Evolutionary conservation across 1,139 yeast species (phyloP).

Genomic region (Protomyces macrosporus): DNA sequence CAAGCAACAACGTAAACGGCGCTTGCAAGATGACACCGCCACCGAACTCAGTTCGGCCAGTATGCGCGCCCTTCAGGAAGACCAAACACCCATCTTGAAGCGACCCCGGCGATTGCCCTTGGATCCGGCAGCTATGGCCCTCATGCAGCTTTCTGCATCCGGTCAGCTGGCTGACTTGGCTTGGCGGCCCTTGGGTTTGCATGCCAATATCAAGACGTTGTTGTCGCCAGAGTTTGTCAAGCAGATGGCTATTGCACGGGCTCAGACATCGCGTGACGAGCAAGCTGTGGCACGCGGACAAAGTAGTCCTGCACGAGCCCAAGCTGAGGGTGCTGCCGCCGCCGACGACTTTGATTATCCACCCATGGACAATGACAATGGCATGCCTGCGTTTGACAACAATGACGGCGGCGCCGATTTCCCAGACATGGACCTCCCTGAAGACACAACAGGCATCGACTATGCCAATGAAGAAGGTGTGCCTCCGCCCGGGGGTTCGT

Average conservation of each 20-base stretch:
- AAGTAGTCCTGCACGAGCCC: not conserved
- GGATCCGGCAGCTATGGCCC: constrained; percentile 12
- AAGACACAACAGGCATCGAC: not conserved
- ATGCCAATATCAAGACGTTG: constrained; percentile 8
- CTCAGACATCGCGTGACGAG: not conserved
- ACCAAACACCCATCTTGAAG: constrained; percentile 10
- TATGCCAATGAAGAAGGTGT: not conserved
- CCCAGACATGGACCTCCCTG: constrained; percentile 17
- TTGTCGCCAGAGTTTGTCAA: constrained; percentile 13
- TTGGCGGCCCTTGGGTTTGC: constrained; percentile 8
- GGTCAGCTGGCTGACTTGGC: constrained; percentile 10
- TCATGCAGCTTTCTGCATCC: constrained; percentile 7
- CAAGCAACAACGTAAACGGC: not conserved
- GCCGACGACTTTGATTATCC: not conserved
- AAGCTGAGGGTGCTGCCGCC: not conserved
- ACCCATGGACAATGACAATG: not conserved
- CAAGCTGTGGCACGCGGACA: not conserved
- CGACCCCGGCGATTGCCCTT: constrained; percentile 13
- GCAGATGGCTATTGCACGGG: not conserved
- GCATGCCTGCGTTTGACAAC: not conserved
- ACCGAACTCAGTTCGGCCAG: constrained; percentile 14
- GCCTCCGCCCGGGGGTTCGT: not conserved
- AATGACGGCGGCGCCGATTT: not conserved
- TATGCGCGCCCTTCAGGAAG: constrained; percentile 6
- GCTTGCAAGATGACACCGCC: constrained; percentile 16